These are phyloP conservation scores for Tylopilus felleus DNA, from an alignment of 768 basidiomycete genomes.

Conservation along the genomic window DNA sequence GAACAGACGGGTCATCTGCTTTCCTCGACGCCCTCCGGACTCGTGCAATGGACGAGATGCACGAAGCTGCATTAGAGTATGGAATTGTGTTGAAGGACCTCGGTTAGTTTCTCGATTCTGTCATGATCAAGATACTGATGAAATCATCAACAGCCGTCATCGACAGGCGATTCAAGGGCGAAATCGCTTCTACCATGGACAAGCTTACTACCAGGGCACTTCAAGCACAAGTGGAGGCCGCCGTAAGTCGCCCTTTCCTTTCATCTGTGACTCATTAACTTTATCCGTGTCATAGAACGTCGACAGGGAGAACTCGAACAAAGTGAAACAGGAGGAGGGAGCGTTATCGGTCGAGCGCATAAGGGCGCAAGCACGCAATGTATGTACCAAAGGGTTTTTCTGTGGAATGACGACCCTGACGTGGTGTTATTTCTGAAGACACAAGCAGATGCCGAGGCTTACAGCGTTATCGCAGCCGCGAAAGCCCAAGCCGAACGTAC, in stretches of 20 bases:
- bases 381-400: conserved; percentile 19
- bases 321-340: conserved; percentile 83
- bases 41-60: conserved; percentile 85
- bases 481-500: conserved; percentile 65
- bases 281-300: conserved; percentile 52
- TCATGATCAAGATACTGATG: conserved; percentile 1
- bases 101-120: conserved; percentile 37
- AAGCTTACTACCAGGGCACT: conserved; percentile 80
- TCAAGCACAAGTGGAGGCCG: conserved; percentile 85
- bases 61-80: conserved; percentile 76
- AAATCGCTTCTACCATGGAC: conserved; percentile 83
- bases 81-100: conserved; percentile 82
- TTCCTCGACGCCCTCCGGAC: conserved; percentile 81
- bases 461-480: conserved; percentile 68
- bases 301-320: conserved; percentile 83
- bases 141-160: conserved; percentile 60
- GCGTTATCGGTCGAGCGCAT: conserved; percentile 72
- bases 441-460: conserved; percentile 73
- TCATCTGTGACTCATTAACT: not conserved
- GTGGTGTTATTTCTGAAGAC: conserved; percentile 38
- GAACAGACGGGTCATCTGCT: conserved; percentile 63
- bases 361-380: conserved; percentile 60
- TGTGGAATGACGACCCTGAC: conserved; percentile 5
- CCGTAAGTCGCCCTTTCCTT: conserved; percentile 41
- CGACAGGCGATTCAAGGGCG: conserved; percentile 85